Conservation (phyloP, 148 eudicot genomes). For the Rhododendron molle region DNA sequence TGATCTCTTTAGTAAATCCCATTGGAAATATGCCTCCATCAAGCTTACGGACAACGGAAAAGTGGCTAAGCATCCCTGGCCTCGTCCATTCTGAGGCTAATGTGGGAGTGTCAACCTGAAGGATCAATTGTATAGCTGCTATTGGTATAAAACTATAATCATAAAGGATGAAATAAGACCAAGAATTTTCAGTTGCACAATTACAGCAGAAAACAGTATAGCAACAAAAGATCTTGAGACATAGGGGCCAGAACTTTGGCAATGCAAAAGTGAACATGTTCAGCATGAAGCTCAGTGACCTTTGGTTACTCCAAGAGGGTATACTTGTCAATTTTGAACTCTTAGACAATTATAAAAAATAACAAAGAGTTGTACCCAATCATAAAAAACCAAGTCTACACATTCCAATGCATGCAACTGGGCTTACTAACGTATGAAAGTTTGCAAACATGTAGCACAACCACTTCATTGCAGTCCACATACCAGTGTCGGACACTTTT, state of each 20-base stretch:
- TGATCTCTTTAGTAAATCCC: slow-evolving; percentile 69
- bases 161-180: not conserved
- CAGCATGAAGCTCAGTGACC: not conserved
- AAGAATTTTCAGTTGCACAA: slow-evolving; percentile 4
- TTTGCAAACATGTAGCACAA: too few species aligned
- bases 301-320: not conserved
- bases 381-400: not conserved
- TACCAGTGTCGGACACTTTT: too few species aligned
- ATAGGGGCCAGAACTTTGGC: not conserved
- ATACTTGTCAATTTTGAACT: not conserved
- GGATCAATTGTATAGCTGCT: slow-evolving; percentile 10
- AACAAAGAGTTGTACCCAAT: not conserved
- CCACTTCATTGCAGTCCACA: too few species aligned
- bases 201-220: not conserved
- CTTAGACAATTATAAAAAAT: not conserved
- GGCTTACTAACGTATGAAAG: not conserved
- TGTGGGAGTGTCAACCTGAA: slow-evolving; percentile 92
- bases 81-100: slow-evolving; percentile 76
- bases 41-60: slow-evolving; percentile 80
- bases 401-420: not conserved
- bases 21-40: slow-evolving; percentile 83
- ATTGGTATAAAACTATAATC: not conserved
- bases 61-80: slow-evolving; percentile 77
- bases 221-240: not conserved
- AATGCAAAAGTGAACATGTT: not conserved